Evolutionary conservation across 1,284 basidiomycete species (phyloP).

Genomic region (Cryptococcus amylolentus): DNA sequence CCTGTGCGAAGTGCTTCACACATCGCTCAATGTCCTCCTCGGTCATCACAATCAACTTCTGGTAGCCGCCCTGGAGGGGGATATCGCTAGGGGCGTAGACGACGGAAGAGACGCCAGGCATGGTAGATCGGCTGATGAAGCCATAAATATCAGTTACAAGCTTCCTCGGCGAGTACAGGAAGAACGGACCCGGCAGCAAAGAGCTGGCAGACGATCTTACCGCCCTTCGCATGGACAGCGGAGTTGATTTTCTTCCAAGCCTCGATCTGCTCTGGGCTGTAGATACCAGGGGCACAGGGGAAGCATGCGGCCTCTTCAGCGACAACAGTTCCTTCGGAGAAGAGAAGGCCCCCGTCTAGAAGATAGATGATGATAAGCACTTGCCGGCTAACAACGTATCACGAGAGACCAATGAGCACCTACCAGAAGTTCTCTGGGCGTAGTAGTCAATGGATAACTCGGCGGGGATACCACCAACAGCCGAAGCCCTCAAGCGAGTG

Average conservation of each 20-base stretch:
- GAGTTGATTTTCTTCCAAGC: constrained; percentile 44
- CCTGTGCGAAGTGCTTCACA: constrained; percentile 52
- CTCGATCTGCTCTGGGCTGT: constrained; percentile 16
- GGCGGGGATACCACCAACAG: constrained; percentile 16
- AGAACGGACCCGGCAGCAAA: constrained; percentile 51
- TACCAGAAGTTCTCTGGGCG: constrained; percentile 29
- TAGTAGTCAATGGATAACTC: constrained; percentile 39
- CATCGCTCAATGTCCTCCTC: constrained; percentile 44
- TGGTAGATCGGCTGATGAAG: background rate
- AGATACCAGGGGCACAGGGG: constrained; percentile 15
- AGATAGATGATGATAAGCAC: too few species aligned
- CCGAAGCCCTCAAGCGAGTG: constrained; percentile 32
- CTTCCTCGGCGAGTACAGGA: background rate
- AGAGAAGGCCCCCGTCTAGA: constrained; percentile 30
- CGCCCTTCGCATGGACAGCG: constrained; percentile 52
- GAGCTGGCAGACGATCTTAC: constrained; percentile 53
- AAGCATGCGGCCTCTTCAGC: constrained; percentile 13
- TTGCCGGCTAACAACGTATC: background rate
- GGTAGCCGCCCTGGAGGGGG: constrained; percentile 30
- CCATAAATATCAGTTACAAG: background rate
- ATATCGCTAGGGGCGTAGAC: background rate
- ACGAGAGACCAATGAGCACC: background rate
- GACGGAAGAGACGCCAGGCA: background rate
- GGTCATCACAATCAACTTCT: constrained; percentile 6
- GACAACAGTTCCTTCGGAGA: constrained; percentile 32